Percentiles rank a stretch among this genome's conserved stretches.
phyloP scores from a whole-genome alignment of 2,329 filamentous ascomycete species.

The Diaporthe aspalathi region DNA sequence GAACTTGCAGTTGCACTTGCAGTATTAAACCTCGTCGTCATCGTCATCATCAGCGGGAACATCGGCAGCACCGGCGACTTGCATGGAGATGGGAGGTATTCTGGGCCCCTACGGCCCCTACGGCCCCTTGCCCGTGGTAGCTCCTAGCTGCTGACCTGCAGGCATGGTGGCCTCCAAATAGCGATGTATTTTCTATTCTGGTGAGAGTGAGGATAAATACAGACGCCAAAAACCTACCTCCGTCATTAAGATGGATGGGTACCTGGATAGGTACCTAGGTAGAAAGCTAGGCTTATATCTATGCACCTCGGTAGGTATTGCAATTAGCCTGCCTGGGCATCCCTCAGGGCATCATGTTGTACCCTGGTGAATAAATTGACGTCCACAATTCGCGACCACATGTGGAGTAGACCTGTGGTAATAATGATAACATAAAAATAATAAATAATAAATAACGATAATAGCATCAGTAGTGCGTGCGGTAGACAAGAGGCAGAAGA shows the following conservation, averaged over 20 bases:
- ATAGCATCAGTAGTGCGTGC: no score
- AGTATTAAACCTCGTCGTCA: no score
- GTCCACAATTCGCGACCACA: background rate
- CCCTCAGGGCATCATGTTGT: background rate
- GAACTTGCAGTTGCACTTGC: no score
- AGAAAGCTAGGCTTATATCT: no score
- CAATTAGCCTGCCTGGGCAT: background rate
- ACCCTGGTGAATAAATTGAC: background rate
- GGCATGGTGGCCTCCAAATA: conserved; percentile 6
- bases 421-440: no score
- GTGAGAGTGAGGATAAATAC: conserved; percentile 6
- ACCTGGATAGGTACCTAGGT: no score
- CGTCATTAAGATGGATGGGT: no score
- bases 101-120: background rate
- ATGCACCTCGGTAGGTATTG: no score
- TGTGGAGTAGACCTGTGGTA: background rate
- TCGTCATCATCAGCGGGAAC: conserved; percentile 6
- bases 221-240: background rate
- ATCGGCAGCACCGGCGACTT: conserved; percentile 11
- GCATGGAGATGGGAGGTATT: background rate
- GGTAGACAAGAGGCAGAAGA: no score
- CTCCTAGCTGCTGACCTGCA: conserved; percentile 20
- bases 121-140: background rate
- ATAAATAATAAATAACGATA: no score
- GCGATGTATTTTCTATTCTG: no score